Evolutionary conservation across 2,329 filamentous ascomycete species (phyloP).

Genomic region (Fusarium phyllophilum): DNA sequence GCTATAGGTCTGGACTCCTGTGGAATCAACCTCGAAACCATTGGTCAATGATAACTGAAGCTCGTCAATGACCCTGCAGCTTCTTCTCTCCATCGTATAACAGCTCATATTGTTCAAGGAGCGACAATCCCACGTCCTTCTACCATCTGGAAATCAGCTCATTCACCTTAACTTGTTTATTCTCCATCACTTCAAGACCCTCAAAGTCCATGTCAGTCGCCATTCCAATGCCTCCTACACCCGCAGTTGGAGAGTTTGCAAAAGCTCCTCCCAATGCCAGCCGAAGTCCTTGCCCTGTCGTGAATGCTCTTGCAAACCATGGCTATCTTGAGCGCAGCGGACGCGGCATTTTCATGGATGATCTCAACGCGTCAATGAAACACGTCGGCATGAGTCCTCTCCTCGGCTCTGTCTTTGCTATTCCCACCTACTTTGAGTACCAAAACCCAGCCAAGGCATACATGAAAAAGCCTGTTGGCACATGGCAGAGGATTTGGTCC

Average conservation of each 20-base stretch:
- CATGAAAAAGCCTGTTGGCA: neutral
- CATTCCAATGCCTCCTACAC: neutral
- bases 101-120: neutral
- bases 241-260: neutral
- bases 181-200: neutral
- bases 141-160: neutral
- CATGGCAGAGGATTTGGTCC: constrained; percentile 5
- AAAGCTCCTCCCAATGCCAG: constrained; percentile 7
- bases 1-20: neutral
- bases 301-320: constrained; percentile 21
- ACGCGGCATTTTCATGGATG: neutral
- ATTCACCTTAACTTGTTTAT: neutral
- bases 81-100: neutral
- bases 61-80: neutral
- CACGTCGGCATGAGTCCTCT: constrained; percentile 20
- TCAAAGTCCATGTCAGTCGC: neutral
- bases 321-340: constrained; percentile 20
- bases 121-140: neutral
- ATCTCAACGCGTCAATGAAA: constrained; percentile 12
- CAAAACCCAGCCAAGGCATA: constrained; percentile 4
- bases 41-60: neutral
- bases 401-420: constrained; percentile 16
- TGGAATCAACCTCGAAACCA: neutral
- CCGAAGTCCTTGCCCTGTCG: constrained; percentile 16
- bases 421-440: constrained; percentile 21